Conservation (phyloP, 2,329 filamentous ascomycete species). For the Coniella vitis region DNA sequence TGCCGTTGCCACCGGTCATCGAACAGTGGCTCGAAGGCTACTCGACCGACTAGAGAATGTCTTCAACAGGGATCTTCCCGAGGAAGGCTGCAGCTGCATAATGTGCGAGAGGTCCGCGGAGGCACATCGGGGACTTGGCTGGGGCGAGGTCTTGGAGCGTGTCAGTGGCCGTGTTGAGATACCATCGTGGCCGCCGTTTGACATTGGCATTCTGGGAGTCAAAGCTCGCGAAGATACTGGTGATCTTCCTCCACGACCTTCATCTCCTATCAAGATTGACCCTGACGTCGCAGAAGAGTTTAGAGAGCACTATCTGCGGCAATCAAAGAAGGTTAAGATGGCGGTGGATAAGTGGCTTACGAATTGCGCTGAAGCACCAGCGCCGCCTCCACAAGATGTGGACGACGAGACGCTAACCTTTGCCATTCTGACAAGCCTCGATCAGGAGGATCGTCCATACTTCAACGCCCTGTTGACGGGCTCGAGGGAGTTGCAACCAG, state of each 20-base stretch:
- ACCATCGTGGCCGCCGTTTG: slow-evolving; percentile 83
- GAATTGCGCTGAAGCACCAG: slow-evolving; percentile 66
- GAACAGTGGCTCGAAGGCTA: slow-evolving; percentile 83
- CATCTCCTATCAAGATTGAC: slow-evolving; percentile 68
- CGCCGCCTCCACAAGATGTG: slow-evolving; percentile 75
- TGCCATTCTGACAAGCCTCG: slow-evolving; percentile 84
- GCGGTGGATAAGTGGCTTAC: slow-evolving; percentile 87
- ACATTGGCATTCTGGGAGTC: slow-evolving; percentile 55
- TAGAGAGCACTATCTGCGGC: slow-evolving; percentile 82
- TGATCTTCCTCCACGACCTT: slow-evolving; percentile 49
- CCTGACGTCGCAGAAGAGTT: slow-evolving; percentile 93
- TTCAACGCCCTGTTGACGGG: slow-evolving; percentile 75
- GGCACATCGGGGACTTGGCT: slow-evolving; percentile 70
- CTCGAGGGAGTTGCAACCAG: slow-evolving; percentile 48
- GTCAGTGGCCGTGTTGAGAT: slow-evolving; percentile 84
- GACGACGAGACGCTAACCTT: slow-evolving; percentile 93
- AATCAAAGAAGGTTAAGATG: slow-evolving; percentile 87
- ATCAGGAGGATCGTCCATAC: slow-evolving; percentile 65
- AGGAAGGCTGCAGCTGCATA: slow-evolving; percentile 76
- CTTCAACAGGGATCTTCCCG: slow-evolving; percentile 85
- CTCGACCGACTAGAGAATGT: slow-evolving; percentile 89
- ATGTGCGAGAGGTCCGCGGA: slow-evolving; percentile 65
- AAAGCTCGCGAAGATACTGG: slow-evolving; percentile 59
- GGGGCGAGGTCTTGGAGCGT: slow-evolving; percentile 92
- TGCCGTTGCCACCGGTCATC: slow-evolving; percentile 90